These are phyloP conservation scores for Calonectria fujianensis DNA, from an alignment of 2,329 filamentous ascomycete species.

Conservation along the genomic window DNA sequence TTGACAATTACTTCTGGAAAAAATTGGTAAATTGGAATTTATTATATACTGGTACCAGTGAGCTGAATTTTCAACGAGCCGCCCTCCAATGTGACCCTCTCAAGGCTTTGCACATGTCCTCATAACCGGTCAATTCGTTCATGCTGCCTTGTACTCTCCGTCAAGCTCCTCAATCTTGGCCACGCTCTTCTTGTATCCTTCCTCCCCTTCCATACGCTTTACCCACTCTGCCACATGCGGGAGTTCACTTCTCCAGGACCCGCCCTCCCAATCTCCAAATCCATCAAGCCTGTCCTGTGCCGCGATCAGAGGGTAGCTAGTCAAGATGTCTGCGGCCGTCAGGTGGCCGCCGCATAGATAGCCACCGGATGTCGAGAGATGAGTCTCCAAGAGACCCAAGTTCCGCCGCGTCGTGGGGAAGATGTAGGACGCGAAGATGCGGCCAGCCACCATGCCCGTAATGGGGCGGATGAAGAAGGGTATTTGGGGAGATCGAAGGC, in stretches of 20 bases:
- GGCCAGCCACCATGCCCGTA: constrained; percentile 66
- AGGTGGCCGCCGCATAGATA: constrained; percentile 71
- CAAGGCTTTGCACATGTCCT: constrained; percentile 18
- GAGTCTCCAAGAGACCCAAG: constrained; percentile 69
- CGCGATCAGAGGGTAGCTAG: constrained; percentile 72
- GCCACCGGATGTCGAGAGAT: constrained; percentile 65
- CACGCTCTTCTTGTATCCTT: constrained; percentile 69
- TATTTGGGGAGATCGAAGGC: constrained; percentile 66
- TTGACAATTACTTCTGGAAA: not conserved
- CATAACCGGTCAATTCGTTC: not conserved
- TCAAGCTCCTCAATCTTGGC: constrained; percentile 71
- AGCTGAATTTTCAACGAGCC: not conserved
- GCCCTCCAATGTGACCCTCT: not conserved
- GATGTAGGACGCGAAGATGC: constrained; percentile 64
- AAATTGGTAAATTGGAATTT: not conserved
- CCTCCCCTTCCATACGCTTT: constrained; percentile 64
- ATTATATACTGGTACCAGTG: not conserved
- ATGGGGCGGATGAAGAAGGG: constrained; percentile 74
- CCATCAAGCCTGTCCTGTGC: constrained; percentile 62
- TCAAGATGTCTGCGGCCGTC: constrained; percentile 72
- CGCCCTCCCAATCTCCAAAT: constrained; percentile 65
- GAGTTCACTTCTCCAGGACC: constrained; percentile 61
- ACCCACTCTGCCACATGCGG: constrained; percentile 70
- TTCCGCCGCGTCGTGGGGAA: constrained; percentile 69
- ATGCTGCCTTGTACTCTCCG: constrained; percentile 56